phyloP scores from a whole-genome alignment of 805 yeast species.

The Ogataea ramenticola region DNA sequence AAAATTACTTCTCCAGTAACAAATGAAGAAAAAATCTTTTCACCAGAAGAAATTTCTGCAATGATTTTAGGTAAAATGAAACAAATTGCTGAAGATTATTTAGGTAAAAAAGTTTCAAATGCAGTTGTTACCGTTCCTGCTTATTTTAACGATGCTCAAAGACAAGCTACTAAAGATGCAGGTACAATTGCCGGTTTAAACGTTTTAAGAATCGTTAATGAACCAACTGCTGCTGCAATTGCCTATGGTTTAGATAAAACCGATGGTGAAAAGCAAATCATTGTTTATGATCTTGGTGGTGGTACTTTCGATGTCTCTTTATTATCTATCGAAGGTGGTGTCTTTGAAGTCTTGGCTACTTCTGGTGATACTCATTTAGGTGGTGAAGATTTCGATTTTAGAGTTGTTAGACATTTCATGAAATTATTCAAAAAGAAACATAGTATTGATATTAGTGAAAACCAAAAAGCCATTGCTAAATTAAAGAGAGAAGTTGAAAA shows the following conservation, averaged over 20 bases:
- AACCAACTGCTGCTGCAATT: conserved; percentile 97
- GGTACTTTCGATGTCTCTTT: conserved; percentile 94
- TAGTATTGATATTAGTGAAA: conserved; percentile 71
- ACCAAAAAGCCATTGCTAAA: conserved; percentile 84
- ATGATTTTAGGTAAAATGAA: conserved; percentile 91
- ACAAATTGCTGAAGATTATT: conserved; percentile 83
- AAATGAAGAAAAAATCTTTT: conserved; percentile 66
- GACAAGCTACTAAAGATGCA: conserved; percentile 92
- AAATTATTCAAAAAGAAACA: conserved; percentile 90
- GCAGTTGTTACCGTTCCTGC: conserved; percentile 94
- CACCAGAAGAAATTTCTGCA: conserved; percentile 93
- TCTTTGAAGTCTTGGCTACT: conserved; percentile 87
- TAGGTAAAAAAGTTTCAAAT: conserved; percentile 77
- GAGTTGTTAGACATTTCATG: conserved; percentile 80
- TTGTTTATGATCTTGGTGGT: conserved; percentile 94
- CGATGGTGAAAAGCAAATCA: conserved; percentile 79
- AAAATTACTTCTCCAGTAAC: conserved; percentile 86
- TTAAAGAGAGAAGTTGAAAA: conserved; percentile 96
- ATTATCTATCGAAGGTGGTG: conserved; percentile 83
- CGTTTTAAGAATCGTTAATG: conserved; percentile 83
- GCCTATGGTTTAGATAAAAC: conserved; percentile 89
- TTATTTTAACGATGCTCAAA: conserved; percentile 88
- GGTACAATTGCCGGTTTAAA: conserved; percentile 88
- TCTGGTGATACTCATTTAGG: conserved; percentile 97
- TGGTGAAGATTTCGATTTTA: conserved; percentile 94